These are phyloP conservation scores for Petasospora rhodanensis DNA, from an alignment of 1,139 yeast species.

Conservation along the genomic window DNA sequence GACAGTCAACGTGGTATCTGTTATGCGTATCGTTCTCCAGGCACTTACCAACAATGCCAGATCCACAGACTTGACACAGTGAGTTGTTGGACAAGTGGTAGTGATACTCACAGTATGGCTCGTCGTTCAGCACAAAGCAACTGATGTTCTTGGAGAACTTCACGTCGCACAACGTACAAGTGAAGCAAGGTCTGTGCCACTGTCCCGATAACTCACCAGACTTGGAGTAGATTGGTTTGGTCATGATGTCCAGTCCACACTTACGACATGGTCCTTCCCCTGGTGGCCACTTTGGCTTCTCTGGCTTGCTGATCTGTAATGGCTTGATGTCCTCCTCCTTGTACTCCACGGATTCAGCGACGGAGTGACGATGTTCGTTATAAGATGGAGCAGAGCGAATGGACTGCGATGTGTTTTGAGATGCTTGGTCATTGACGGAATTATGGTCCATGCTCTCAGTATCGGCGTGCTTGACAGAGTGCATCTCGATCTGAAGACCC, in stretches of 20 bases:
- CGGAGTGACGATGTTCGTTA: too few relatives aligned
- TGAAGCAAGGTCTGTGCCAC: conserved; percentile 89
- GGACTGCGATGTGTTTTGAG: neutral
- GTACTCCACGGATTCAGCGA: too few relatives aligned
- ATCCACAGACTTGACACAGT: conserved; percentile 63
- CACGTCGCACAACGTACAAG: conserved; percentile 59
- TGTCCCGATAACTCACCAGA: conserved; percentile 83
- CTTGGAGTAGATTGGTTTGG: conserved; percentile 62
- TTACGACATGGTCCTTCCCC: conserved; percentile 73
- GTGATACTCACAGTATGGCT: conserved; percentile 78
- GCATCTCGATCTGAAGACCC: conserved; percentile 4
- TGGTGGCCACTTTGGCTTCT: conserved; percentile 37
- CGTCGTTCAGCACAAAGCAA: conserved; percentile 75
- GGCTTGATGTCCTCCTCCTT: too few relatives aligned
- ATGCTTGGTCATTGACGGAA: neutral
- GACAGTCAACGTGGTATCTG: conserved; percentile 63
- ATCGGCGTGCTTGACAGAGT: conserved; percentile 8
- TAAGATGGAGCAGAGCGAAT: neutral
- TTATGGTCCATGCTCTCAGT: conserved; percentile 1
- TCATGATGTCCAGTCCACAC: conserved; percentile 48
- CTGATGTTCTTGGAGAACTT: conserved; percentile 57
- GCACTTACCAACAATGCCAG: conserved; percentile 89
- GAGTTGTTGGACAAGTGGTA: conserved; percentile 77
- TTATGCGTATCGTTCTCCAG: conserved; percentile 68
- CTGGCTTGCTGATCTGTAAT: conserved; percentile 1